Conservation (phyloP, 2,329 filamentous ascomycete species). For the Pyricularia pennisetigena region DNA sequence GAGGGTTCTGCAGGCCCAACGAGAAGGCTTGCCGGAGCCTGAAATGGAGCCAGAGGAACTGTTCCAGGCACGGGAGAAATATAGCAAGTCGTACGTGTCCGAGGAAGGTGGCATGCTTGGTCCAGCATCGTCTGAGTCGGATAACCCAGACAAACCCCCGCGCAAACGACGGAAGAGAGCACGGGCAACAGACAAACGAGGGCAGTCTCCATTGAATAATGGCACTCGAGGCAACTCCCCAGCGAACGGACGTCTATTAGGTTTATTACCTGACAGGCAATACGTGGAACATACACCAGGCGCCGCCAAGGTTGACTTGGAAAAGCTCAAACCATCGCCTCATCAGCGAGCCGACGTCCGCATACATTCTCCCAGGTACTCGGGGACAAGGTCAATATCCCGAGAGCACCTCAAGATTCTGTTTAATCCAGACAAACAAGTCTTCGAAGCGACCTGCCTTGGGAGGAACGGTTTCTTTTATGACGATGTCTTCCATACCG, state of each 20-base stretch:
- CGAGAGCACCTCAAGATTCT: constrained; percentile 63
- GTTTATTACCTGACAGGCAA: constrained; percentile 26
- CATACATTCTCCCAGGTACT: constrained; percentile 52
- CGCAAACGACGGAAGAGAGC: constrained; percentile 35
- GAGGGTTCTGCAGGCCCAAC: constrained; percentile 34
- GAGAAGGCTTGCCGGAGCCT: constrained; percentile 38
- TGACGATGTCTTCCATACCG: constrained; percentile 47
- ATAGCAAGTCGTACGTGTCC: constrained; percentile 57
- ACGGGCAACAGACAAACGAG: constrained; percentile 12
- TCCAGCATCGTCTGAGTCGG: constrained; percentile 49
- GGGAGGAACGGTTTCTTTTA: constrained; percentile 62
- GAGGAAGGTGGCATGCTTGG: constrained; percentile 61
- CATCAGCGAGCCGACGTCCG: constrained; percentile 55
- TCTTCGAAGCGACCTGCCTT: constrained; percentile 54
- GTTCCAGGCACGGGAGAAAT: constrained; percentile 30
- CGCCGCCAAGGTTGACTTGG: constrained; percentile 48
- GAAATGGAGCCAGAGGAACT: constrained; percentile 36
- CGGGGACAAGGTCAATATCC: constrained; percentile 61
- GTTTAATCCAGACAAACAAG: constrained; percentile 52
- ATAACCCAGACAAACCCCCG: constrained; percentile 31
- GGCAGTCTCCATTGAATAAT: background rate
- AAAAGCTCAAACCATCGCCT: constrained; percentile 49
- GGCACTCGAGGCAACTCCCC: background rate
- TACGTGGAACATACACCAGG: constrained; percentile 51
- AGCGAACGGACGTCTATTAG: background rate